phyloP scores from a whole-genome alignment of 176 grass and related monocot genomes.

The Carex myosuroides region DNA sequence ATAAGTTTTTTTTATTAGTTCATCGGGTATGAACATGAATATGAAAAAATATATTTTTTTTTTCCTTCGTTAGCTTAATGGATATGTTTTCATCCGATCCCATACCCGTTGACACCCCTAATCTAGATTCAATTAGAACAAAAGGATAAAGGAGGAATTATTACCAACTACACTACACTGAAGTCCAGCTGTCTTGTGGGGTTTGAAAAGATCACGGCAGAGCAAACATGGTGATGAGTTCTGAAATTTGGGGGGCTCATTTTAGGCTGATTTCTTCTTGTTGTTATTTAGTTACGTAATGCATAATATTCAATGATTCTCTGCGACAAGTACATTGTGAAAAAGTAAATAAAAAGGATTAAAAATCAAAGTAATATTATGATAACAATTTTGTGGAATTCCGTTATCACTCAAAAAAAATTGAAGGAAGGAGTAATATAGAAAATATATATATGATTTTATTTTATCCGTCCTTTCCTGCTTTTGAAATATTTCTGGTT shows the following conservation, averaged over 20 bases:
- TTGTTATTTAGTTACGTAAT: background rate
- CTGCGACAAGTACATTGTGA: background rate
- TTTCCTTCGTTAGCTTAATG: too few species aligned
- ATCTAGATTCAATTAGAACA: background rate
- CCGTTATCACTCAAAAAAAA: too few species aligned
- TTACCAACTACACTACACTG: background rate
- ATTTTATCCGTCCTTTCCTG: background rate
- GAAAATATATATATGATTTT: background rate
- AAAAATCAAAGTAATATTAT: background rate
- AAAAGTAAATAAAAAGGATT: background rate
- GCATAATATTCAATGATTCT: background rate
- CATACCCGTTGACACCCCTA: too few species aligned
- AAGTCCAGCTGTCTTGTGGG: background rate
- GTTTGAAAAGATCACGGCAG: background rate
- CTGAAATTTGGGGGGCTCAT: conserved; percentile 5
- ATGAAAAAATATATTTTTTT: too few species aligned
- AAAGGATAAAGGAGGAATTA: background rate
- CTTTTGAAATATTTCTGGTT: background rate
- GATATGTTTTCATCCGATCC: too few species aligned
- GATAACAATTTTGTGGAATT: too few species aligned
- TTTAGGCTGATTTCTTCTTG: background rate
- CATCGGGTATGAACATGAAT: too few species aligned
- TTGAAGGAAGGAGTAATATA: too few species aligned
- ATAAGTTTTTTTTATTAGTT: too few species aligned
- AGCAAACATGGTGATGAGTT: conserved; percentile 8